phyloP scores from a whole-genome alignment of 2,329 filamentous ascomycete genomes.

The Fusarium nanum region DNA sequence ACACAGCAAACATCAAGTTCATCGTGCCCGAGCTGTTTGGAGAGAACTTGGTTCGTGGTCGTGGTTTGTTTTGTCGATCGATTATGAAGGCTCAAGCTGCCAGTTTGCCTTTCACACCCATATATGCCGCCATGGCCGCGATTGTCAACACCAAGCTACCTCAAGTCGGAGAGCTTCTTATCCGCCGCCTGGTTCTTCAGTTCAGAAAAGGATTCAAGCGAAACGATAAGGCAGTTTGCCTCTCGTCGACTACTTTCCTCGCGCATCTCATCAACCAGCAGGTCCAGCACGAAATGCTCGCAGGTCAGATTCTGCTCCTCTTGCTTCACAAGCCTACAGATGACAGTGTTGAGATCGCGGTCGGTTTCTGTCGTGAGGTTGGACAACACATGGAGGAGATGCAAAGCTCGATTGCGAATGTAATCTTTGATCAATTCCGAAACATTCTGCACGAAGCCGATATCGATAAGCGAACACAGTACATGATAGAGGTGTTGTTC shows the following conservation, averaged over 20 bases:
- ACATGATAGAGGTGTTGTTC: constrained; percentile 98
- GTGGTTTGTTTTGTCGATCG: constrained; percentile 92
- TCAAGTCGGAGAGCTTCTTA: constrained; percentile 89
- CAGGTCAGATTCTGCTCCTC: constrained; percentile 91
- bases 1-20: constrained; percentile 96
- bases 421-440: constrained; percentile 95
- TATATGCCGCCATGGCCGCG: constrained; percentile 94
- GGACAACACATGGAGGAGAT: constrained; percentile 96
- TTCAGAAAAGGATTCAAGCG: constrained; percentile 96
- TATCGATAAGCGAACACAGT: constrained; percentile 98
- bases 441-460: constrained; percentile 96
- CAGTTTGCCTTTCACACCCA: constrained; percentile 93
- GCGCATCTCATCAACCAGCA: constrained; percentile 97
- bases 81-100: constrained; percentile 99
- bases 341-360: constrained; percentile 97
- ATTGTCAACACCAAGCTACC: constrained; percentile 98
- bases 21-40: constrained; percentile 96
- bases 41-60: constrained; percentile 91
- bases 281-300: constrained; percentile 92
- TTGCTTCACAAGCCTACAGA: constrained; percentile 95
- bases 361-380: constrained; percentile 91
- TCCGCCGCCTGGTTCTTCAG: constrained; percentile 87
- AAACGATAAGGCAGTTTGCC: constrained; percentile 96
- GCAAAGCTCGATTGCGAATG: constrained; percentile 86
- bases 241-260: constrained; percentile 92